These are phyloP conservation scores for Penicillium antarcticum DNA, from an alignment of 495 filamentous ascomycete species.

Conservation along the genomic window DNA sequence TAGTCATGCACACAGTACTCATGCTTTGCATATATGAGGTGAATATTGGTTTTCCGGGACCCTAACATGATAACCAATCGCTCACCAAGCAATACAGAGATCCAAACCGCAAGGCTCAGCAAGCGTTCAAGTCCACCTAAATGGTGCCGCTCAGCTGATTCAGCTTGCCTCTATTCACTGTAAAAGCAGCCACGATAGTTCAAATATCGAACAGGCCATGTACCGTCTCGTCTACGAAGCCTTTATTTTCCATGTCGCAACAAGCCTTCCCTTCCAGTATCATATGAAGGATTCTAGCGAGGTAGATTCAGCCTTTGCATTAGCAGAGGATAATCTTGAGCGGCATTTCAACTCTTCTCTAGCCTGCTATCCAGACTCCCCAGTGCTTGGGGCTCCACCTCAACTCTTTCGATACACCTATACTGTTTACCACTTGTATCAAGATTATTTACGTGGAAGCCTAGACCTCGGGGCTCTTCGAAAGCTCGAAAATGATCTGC, in stretches of 20 bases:
- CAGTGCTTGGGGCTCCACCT: slow-evolving; percentile 17
- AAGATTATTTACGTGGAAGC: not conserved
- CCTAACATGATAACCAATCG: not conserved
- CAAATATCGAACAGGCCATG: slow-evolving; percentile 5
- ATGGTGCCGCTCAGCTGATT: slow-evolving; percentile 18
- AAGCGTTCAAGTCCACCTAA: slow-evolving; percentile 16
- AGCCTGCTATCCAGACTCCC: slow-evolving; percentile 6
- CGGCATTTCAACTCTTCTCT: slow-evolving; percentile 1
- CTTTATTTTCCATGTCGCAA: slow-evolving; percentile 25
- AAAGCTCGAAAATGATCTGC: slow-evolving; percentile 2
- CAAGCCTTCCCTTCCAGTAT: slow-evolving; percentile 21
- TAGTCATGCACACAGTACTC: slow-evolving; percentile 11
- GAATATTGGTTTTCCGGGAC: not conserved
- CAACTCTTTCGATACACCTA: slow-evolving; percentile 15
- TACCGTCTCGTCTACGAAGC: slow-evolving; percentile 18
- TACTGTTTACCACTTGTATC: slow-evolving; percentile 12
- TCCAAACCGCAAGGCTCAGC: slow-evolving; percentile 11
- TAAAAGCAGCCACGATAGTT: not conserved
- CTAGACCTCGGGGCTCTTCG: not conserved
- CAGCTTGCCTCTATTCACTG: slow-evolving; percentile 1
- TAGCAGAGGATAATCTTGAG: slow-evolving; percentile 13
- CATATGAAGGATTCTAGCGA: not conserved
- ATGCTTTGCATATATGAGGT: slow-evolving; percentile 26
- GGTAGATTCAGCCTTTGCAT: slow-evolving; percentile 13
- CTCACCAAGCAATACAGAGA: slow-evolving; percentile 9